Evolutionary conservation across 495 filamentous ascomycete genomes (phyloP), one percentile per base, ranked within the genome.

Genomic region (Penicillium parvum): DNA sequence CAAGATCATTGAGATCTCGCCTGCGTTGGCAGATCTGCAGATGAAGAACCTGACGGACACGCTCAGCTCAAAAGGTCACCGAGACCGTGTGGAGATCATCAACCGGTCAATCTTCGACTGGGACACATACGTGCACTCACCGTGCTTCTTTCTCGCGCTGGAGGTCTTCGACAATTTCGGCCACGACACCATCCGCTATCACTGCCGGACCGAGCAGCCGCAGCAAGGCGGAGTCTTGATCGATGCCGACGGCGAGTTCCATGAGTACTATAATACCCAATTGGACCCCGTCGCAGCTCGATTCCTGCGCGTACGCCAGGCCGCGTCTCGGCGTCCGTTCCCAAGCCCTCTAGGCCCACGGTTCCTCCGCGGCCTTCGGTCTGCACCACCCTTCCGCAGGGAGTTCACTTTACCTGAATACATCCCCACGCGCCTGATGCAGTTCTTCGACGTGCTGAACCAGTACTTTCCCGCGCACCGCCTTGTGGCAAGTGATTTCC

Each of bases 141-240:
- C 92, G 0, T 96, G 92, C 72, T 99, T 92, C 71, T 96, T 99
- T 72, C 77, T 99, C 4, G 92, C 90, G n/a, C 82, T 99, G 53
- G 92, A 99, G 60, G 92, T 99, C 42, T 90, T 96, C 55, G 92
- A 99, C 68, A 99, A 99, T 66, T 97, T 99, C 65, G 82, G 86
- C 16, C 92, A 99, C 69, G 92, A 99, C 69, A 74, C 81, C 28
- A 78, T 99, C 53, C 88, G 92, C 50, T 96, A 95, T 72, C 81
- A 96, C 63, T 66, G 76, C 5, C 54, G 64, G 23, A 94, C 88
- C 12, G 82, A 86, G 54, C 57, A 79, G 34, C 83, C 90, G 0
- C 74, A 92, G 33, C 92, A 99, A 66, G 88, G 87, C 28, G 79
- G 76, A 27, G 92, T 96, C 8, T 67, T 97, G 16, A 88, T 97